Conservation (phyloP, 805 yeast genomes). For the Wickerhamomyces chaumierensis region DNA sequence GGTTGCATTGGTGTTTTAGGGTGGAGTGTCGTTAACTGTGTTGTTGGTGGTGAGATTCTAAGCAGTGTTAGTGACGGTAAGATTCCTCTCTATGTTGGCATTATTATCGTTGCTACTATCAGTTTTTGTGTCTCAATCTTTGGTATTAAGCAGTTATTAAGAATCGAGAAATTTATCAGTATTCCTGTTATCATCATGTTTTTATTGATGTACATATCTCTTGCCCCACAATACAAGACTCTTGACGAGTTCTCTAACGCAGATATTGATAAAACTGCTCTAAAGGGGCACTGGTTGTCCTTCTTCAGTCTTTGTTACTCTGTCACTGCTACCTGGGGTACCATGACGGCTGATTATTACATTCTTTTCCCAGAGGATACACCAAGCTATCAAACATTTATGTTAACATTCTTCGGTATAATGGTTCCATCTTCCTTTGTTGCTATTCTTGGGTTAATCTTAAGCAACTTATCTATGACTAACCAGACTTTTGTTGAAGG, state of each 20-base stretch:
- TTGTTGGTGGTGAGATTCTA: slow-evolving; percentile 79
- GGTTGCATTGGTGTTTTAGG: slow-evolving; percentile 72
- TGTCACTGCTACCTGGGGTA: slow-evolving; percentile 83
- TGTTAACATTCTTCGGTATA: slow-evolving; percentile 55
- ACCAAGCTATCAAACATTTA: slow-evolving; percentile 40
- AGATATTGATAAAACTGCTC: slow-evolving; percentile 24
- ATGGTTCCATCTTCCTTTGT: slow-evolving; percentile 66
- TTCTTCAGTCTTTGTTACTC: slow-evolving; percentile 68
- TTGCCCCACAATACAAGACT: slow-evolving; percentile 34
- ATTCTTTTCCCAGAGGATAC: slow-evolving; percentile 68
- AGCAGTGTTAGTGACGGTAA: slow-evolving; percentile 51
- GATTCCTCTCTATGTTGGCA: slow-evolving; percentile 65
- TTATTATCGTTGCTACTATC: slow-evolving; percentile 53
- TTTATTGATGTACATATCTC: slow-evolving; percentile 51
- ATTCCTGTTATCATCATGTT: slow-evolving; percentile 62
- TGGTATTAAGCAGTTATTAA: slow-evolving; percentile 64
- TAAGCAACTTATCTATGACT: slow-evolving; percentile 54
- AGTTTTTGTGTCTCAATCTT: slow-evolving; percentile 61
- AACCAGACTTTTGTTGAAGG: slow-evolving; percentile 46
- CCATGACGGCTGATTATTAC: slow-evolving; percentile 77
- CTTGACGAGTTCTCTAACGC: slow-evolving; percentile 23
- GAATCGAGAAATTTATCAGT: slow-evolving; percentile 57
- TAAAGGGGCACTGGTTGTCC: slow-evolving; percentile 59
- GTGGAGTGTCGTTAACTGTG: slow-evolving; percentile 91
- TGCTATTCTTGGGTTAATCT: slow-evolving; percentile 59